A percentile compares a stretch with the other conserved stretches of the same genome.
Evolutionary conservation across 495 filamentous ascomycete genomes (phyloP).

Genomic region (Filosporella fistucella): DNA sequence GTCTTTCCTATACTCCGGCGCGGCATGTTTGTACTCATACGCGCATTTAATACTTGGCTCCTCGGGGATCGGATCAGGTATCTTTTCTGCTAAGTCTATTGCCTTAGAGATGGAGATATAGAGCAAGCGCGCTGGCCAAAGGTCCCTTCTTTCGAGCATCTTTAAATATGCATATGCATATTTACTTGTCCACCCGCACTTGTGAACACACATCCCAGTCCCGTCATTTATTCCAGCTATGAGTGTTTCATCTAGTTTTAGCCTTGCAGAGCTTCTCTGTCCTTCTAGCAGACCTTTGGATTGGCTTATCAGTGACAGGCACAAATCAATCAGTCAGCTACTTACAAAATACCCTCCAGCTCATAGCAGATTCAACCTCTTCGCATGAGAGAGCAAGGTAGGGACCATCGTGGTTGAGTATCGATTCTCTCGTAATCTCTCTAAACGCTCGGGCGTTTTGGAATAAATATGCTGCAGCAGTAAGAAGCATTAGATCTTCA

Average conservation of each 20-base stretch:
- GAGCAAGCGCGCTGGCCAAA: constrained; percentile 16
- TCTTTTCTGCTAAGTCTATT: constrained; percentile 17
- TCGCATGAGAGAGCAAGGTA: not conserved
- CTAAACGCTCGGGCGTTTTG: not conserved
- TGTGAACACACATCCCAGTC: constrained; percentile 8
- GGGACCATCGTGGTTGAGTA: not conserved
- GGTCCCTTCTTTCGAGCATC: constrained; percentile 10
- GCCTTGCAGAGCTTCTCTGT: constrained; percentile 14
- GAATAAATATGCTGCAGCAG: not conserved
- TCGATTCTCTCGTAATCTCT: not conserved
- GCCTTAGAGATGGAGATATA: constrained; percentile 13
- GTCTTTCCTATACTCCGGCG: constrained; percentile 13
- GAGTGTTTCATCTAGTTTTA: constrained; percentile 14
- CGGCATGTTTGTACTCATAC: constrained; percentile 13
- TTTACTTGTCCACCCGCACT: constrained; percentile 16
- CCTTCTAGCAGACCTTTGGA: constrained; percentile 6
- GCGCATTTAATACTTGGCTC: constrained; percentile 11
- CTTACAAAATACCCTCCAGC: constrained; percentile 1
- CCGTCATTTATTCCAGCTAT: constrained; percentile 11
- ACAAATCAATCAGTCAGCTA: constrained; percentile 5
- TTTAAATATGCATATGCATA: constrained; percentile 16
- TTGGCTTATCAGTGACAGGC: constrained; percentile 6
- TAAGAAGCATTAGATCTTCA: constrained; percentile 2
- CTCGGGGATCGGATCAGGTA: constrained; percentile 13
- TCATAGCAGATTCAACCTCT: constrained; percentile 2